Evolutionary conservation across 1,284 basidiomycete species (phyloP).

Genomic region (Takashimella tepidaria): DNA sequence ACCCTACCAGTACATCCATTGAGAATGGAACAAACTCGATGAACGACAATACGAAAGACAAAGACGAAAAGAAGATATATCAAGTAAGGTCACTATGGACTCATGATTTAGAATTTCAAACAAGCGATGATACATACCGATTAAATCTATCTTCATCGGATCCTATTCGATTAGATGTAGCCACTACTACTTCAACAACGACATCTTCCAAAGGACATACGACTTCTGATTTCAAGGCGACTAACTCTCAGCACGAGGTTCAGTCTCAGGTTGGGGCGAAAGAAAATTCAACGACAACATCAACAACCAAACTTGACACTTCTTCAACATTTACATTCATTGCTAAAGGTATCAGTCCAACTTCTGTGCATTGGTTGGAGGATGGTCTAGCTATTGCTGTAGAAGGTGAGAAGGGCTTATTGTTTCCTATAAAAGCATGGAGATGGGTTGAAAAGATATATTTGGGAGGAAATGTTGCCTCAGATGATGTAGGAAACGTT

Average conservation of each 20-base stretch:
- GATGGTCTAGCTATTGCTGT: not conserved
- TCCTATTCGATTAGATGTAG: not conserved
- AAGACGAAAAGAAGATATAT: not conserved
- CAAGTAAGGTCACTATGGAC: slow-evolving; percentile 8
- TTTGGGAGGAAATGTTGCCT: too few relatives aligned
- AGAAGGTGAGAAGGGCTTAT: not conserved
- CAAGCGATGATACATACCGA: slow-evolving; percentile 7
- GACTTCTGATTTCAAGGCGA: too few relatives aligned
- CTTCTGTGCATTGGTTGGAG: not conserved
- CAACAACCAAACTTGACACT: too few relatives aligned
- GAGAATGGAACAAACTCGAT: too few relatives aligned
- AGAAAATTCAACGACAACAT: too few relatives aligned
- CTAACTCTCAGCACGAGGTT: too few relatives aligned
- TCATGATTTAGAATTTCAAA: slow-evolving; percentile 12
- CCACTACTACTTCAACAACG: too few relatives aligned
- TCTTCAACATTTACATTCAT: not conserved
- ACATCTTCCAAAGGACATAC: too few relatives aligned
- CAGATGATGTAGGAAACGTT: not conserved
- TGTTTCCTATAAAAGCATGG: not conserved
- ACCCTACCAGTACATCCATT: too few relatives aligned
- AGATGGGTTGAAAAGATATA: not conserved
- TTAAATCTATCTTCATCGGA: not conserved
- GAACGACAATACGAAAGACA: slow-evolving; percentile 2
- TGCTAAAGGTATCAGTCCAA: not conserved
- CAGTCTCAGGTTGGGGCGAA: too few relatives aligned